phyloP scores from a whole-genome alignment of 2,329 filamentous ascomycete species.

The Verticillium zaregamsianum region DNA sequence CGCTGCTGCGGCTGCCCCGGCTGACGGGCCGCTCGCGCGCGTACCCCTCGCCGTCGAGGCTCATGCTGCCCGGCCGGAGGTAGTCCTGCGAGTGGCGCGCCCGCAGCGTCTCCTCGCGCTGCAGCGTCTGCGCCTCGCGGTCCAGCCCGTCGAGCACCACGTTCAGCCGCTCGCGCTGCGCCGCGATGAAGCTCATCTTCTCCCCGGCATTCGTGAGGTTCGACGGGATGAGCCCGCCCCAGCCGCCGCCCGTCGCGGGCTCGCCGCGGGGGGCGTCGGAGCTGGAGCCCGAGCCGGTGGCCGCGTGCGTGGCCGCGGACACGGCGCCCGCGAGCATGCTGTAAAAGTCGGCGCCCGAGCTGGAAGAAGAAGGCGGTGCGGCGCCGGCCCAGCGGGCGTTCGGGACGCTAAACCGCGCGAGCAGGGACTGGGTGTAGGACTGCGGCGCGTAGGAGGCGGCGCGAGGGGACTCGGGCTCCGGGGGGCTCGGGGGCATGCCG shows the following conservation, averaged over 20 bases:
- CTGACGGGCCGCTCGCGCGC: slow-evolving; percentile 10
- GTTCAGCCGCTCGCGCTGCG: slow-evolving; percentile 73
- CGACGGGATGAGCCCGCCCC: slow-evolving; percentile 64
- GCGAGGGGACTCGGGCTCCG: slow-evolving; percentile 31
- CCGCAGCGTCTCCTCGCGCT: slow-evolving; percentile 26
- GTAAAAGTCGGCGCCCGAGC: slow-evolving; percentile 62
- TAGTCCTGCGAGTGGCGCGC: not conserved
- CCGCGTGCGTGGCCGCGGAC: slow-evolving; percentile 42
- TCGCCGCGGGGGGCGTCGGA: slow-evolving; percentile 4
- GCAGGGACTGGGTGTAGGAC: slow-evolving; percentile 74
- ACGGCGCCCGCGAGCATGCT: slow-evolving; percentile 72
- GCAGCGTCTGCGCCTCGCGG: slow-evolving; percentile 65
- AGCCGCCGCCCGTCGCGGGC: slow-evolving; percentile 9
- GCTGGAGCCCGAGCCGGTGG: slow-evolving; percentile 23
- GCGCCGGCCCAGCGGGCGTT: slow-evolving; percentile 51
- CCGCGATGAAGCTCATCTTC: slow-evolving; percentile 71
- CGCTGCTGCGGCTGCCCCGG: slow-evolving; percentile 29
- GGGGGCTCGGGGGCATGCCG: slow-evolving; percentile 61
- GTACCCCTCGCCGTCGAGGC: slow-evolving; percentile 1
- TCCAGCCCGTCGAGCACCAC: slow-evolving; percentile 75
- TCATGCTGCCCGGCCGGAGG: slow-evolving; percentile 1
- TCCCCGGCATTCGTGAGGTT: slow-evolving; percentile 58
- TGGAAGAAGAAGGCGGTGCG: slow-evolving; percentile 17
- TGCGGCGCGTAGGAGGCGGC: slow-evolving; percentile 40
- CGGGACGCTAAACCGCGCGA: slow-evolving; percentile 83